Evolutionary conservation across 352 stramenopile genomes (phyloP).

Genomic region (Phytopythium sindhum): DNA sequence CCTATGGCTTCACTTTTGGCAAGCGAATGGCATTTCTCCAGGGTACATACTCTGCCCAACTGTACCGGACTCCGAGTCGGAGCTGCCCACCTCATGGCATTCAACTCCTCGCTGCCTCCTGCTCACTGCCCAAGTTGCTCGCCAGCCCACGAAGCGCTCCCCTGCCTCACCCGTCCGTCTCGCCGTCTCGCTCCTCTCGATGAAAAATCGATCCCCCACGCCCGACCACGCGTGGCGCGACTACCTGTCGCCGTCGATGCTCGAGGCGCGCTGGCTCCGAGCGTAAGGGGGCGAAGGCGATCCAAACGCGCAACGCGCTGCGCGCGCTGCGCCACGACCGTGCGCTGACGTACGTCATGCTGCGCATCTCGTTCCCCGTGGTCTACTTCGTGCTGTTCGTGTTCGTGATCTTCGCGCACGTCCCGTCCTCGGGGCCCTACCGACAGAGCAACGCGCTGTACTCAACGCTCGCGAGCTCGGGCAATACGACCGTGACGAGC

Average conservation of each 20-base stretch:
- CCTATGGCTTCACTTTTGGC: too few species aligned
- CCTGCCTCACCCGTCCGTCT: too few species aligned
- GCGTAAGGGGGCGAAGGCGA: background rate
- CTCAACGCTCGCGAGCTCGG: conserved; percentile 30
- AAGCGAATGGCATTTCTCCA: too few species aligned
- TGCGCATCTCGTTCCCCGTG: conserved; percentile 33
- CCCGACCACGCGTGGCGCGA: background rate
- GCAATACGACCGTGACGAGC: conserved; percentile 35
- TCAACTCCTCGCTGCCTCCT: too few species aligned
- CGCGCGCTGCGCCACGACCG: conserved; percentile 39
- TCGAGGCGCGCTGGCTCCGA: background rate
- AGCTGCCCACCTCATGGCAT: too few species aligned
- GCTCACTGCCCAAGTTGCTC: too few species aligned
- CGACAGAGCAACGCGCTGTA: conserved; percentile 29
- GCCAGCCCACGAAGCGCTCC: too few species aligned
- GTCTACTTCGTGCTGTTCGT: conserved; percentile 42
- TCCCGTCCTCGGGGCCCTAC: conserved; percentile 31
- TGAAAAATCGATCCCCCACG: background rate
- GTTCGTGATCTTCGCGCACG: conserved; percentile 36
- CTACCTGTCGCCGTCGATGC: background rate
- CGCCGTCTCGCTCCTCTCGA: background rate
- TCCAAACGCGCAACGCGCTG: conserved; percentile 17
- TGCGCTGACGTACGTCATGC: conserved; percentile 26
- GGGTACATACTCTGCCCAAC: too few species aligned
- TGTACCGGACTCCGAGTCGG: too few species aligned